Evolutionary conservation across 768 basidiomycete genomes (phyloP), one percentile per base, ranked within the genome.

Genomic region (Mycena capillaripes): DNA sequence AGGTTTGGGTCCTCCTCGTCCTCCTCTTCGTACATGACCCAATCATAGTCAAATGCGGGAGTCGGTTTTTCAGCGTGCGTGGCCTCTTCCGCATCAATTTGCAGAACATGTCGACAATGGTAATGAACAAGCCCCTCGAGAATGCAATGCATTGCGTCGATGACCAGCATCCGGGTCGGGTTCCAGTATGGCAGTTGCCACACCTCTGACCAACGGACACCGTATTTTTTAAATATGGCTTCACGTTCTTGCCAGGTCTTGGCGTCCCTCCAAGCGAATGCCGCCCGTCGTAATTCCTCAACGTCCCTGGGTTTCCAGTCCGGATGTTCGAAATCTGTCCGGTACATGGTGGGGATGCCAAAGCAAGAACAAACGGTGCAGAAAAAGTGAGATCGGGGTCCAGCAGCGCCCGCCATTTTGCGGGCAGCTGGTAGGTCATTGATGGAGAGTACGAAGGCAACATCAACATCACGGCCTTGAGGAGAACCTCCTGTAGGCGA

Each of bases 61-160:
- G 36, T 38, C 36, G 36, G 36, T 38, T 38, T 38, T 38, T 38
- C 36, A 6, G 36, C 36, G 8, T 38, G 8, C 36, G 8, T 14
- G 14, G 36, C 14, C 8, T 7, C 36, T 7, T 38, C 36, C 36
- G 42, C 60, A 27, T 62, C 60, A 38, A 72, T 29, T 5, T 58
- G 50, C 8, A 74, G 65, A 40, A 78, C 69, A 4, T 73, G 23
- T 32, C 72, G 71, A 56, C 65, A 72, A 52, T 76, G 75, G 52
- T 73, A 75, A 17, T 77, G 70, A 9, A 76, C 74, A 27, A 76
- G 40, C 11, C 78, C 78, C 44, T 78, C 77, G 21, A 79, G 77
- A 0, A 85, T 55, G 25, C 77, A 79, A 65, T 86, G 85, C 84
- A 85, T 85, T 4, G 75, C 64, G 68, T 85, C 84, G 44, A 85